Base-by-base conservation (phyloP, 225 moss, liverwort and hornwort species). In the Antitrichia curtipendula region DNA sequence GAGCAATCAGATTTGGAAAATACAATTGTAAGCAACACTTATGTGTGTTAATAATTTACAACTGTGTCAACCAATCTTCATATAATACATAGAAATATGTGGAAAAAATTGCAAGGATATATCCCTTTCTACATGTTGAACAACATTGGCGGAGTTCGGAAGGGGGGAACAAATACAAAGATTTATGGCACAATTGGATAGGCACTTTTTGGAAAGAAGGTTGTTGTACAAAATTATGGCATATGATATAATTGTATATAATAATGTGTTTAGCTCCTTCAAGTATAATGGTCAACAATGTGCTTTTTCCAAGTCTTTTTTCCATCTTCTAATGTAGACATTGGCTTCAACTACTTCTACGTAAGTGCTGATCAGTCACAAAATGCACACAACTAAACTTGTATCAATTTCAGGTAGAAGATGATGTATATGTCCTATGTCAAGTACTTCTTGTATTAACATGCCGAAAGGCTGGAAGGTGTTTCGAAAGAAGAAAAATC, bases 361-460 rank as follows among this genome's bases (percentile, higher is more conserved):
- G 0, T 21, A 65, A 12, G 0, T 38, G 7, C 13, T 23, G 8
- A 69, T 69, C 0, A 69, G 0, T 22, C 2, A 38, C 2, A 2
- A 38, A 68, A 68, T 2, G 13, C 22, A 6, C 7, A 38, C 22
- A 13, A 13, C 0, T 23, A 1, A 23, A 38, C 7, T 68, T 68
- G 12, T 38, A 68, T 38, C 12, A 38, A 66, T 22, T 66, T 22
- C 21, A n/a, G 38, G n/a, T 66, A 22, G 7, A n/a, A 38, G 12
- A 66, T 66, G 22, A 4, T 22, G 6, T 10, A 28, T 28, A 16
- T 17, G 6, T n/a, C 3, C 9, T 10, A 72, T 17, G 2, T 45
- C 2, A 6, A 71, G 6, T 17, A 2, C 17, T 45, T 27, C 10
- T 72, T 27, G 6, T 17, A 45, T 16, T 16, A n/a, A n/a, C n/a